phyloP scores from a whole-genome alignment of 2,329 filamentous ascomycete species.

The Colletotrichum echinochloae region DNA sequence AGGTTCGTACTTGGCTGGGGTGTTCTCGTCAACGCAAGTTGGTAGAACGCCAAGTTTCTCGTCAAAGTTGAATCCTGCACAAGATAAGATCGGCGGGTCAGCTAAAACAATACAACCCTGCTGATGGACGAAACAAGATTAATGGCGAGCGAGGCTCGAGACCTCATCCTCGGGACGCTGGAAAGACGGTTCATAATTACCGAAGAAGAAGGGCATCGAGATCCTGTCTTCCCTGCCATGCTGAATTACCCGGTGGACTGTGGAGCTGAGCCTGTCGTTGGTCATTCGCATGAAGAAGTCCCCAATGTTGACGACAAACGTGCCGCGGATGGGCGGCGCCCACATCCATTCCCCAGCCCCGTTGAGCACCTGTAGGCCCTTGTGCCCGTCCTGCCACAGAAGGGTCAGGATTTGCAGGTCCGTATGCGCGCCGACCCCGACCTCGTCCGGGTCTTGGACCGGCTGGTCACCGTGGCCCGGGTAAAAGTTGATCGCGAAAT shows the following conservation, averaged over 20 bases:
- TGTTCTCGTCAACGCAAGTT: constrained; percentile 58
- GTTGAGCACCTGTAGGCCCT: constrained; percentile 44
- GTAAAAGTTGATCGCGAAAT: constrained; percentile 45
- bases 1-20: constrained; percentile 62
- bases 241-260: constrained; percentile 42
- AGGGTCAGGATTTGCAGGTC: constrained; percentile 62
- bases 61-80: constrained; percentile 59
- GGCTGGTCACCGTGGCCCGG: constrained; percentile 40
- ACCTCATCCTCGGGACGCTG: not conserved
- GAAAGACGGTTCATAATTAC: constrained; percentile 41
- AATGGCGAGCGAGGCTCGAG: not conserved
- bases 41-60: constrained; percentile 62
- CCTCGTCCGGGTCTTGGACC: constrained; percentile 44
- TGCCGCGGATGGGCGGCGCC: constrained; percentile 43
- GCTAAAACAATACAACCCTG: not conserved
- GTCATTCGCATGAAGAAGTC: constrained; percentile 45
- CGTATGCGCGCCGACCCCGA: constrained; percentile 60
- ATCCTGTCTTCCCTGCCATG: constrained; percentile 38
- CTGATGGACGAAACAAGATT: not conserved
- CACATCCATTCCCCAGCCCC: constrained; percentile 44
- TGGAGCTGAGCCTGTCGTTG: constrained; percentile 44
- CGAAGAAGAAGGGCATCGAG: constrained; percentile 69
- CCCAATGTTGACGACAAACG: constrained; percentile 46
- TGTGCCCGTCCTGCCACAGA: constrained; percentile 58
- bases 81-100: constrained; percentile 3